Percentiles rank a stretch among this genome's conserved stretches.
These are phyloP conservation scores for Fusarium secorum DNA, from an alignment of 2,329 filamentous ascomycete genomes.

Conservation along the genomic window DNA sequence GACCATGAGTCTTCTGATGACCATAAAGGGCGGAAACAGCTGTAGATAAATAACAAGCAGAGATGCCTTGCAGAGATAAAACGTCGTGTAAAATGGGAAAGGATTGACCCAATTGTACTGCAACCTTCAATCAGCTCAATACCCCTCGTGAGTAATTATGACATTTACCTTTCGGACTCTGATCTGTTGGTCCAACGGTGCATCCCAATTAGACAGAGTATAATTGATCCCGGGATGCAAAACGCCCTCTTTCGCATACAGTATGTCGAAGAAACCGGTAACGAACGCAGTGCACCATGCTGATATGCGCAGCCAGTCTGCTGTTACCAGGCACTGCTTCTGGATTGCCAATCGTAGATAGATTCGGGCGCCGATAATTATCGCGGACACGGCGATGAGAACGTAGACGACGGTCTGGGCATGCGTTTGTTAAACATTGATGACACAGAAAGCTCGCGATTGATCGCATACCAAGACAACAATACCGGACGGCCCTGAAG, in stretches of 20 bases:
- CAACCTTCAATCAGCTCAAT: neutral
- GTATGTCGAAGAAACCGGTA: conserved; percentile 1
- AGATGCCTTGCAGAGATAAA: conserved; percentile 32
- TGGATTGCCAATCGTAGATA: conserved; percentile 21
- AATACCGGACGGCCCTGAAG: conserved; percentile 1
- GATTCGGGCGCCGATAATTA: conserved; percentile 9
- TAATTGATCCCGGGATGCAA: conserved; percentile 5
- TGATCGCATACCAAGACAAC: neutral
- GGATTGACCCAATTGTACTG: conserved; percentile 8
- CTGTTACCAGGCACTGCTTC: conserved; percentile 1
- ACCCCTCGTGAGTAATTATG: fast-evolving
- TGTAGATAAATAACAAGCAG: conserved; percentile 27
- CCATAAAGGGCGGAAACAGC: conserved; percentile 30
- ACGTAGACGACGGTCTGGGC: neutral
- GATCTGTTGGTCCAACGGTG: neutral
- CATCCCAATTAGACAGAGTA: conserved; percentile 11
- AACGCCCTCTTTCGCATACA: neutral
- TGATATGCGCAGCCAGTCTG: conserved; percentile 10
- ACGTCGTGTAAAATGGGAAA: conserved; percentile 20
- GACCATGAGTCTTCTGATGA: neutral
- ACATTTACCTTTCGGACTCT: neutral
- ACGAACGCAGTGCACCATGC: conserved; percentile 12
- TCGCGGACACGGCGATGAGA: neutral
- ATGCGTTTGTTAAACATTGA: fast-evolving
- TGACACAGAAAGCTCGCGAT: fast-evolving